Conservation (phyloP, 2,329 filamentous ascomycete genomes). For the Myrmaecium sp. region DNA sequence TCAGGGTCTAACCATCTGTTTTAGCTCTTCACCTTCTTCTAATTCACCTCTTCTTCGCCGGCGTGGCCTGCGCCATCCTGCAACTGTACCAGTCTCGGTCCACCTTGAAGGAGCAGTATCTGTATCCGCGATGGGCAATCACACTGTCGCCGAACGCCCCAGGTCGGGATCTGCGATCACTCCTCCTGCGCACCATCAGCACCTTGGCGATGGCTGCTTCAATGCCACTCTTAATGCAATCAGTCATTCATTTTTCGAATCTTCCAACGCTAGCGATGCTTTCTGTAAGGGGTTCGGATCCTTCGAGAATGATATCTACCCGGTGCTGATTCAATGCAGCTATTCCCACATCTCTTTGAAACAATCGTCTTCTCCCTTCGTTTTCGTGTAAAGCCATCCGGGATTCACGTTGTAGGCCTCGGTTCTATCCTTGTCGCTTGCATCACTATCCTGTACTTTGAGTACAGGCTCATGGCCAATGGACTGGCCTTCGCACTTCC, state of each 20-base stretch:
- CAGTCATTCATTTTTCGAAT: constrained; percentile 14
- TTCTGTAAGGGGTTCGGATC: constrained; percentile 7
- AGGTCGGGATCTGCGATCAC: neutral
- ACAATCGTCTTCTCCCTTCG: constrained; percentile 9
- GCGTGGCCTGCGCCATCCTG: constrained; percentile 1
- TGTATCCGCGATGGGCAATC: constrained; percentile 1
- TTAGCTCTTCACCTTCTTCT: constrained; percentile 9
- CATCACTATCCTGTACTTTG: neutral
- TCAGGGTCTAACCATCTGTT: neutral
- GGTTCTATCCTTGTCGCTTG: constrained; percentile 6
- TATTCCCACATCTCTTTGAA: too few species aligned
- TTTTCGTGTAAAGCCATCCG: too few species aligned
- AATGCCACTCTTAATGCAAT: constrained; percentile 10
- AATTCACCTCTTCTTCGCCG: constrained; percentile 6
- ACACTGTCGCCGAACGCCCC: neutral
- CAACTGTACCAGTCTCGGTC: constrained; percentile 1
- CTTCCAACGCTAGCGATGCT: constrained; percentile 14
- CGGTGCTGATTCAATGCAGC: too few species aligned
- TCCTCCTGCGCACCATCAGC: neutral
- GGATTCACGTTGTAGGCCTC: constrained; percentile 5
- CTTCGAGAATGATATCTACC: neutral
- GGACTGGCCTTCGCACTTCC: neutral
- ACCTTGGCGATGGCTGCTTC: constrained; percentile 8
- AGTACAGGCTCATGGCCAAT: neutral
- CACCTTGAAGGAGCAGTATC: neutral